phyloP scores from a whole-genome alignment of 169 alveolate genomes.

The Plasmodium berghei region DNA sequence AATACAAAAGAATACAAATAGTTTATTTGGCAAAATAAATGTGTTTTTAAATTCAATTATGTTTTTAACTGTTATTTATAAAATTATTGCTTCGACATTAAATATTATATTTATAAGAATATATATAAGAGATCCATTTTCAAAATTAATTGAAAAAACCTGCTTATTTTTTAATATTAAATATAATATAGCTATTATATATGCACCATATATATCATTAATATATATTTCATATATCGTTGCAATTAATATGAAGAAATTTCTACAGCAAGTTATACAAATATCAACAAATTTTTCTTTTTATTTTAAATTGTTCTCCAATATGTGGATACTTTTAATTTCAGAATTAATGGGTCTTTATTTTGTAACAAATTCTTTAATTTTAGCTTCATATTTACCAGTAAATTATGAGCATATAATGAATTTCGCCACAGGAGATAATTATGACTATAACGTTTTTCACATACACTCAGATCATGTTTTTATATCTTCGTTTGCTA shows the following conservation, averaged over 20 bases:
- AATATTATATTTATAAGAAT: slow-evolving; percentile 65
- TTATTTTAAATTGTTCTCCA: slow-evolving; percentile 63
- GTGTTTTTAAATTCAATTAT: slow-evolving; percentile 63
- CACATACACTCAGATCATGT: slow-evolving; percentile 74
- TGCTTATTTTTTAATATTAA: slow-evolving; percentile 66
- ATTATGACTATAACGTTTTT: slow-evolving; percentile 62
- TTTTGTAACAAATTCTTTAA: slow-evolving; percentile 62
- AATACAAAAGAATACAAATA: slow-evolving; percentile 64
- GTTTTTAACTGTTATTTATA: slow-evolving; percentile 64
- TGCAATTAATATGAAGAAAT: slow-evolving; percentile 68
- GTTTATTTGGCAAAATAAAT: slow-evolving; percentile 45
- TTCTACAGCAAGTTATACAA: slow-evolving; percentile 70
- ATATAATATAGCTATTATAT: slow-evolving; percentile 62
- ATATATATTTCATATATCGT: slow-evolving; percentile 58
- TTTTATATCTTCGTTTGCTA: slow-evolving; percentile 40
- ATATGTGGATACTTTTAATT: slow-evolving; percentile 65
- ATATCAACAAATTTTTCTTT: slow-evolving; percentile 55
- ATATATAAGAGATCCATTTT: slow-evolving; percentile 66
- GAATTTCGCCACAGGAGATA: slow-evolving; percentile 52
- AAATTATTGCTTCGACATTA: slow-evolving; percentile 53
- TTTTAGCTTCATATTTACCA: slow-evolving; percentile 67
- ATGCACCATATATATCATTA: slow-evolving; percentile 73
- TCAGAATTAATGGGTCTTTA: slow-evolving; percentile 71
- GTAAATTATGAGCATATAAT: slow-evolving; percentile 62
- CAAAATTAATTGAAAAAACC: slow-evolving; percentile 53